phyloP scores from a whole-genome alignment of 2,329 filamentous ascomycete genomes.

The Passalora sequoiae region DNA sequence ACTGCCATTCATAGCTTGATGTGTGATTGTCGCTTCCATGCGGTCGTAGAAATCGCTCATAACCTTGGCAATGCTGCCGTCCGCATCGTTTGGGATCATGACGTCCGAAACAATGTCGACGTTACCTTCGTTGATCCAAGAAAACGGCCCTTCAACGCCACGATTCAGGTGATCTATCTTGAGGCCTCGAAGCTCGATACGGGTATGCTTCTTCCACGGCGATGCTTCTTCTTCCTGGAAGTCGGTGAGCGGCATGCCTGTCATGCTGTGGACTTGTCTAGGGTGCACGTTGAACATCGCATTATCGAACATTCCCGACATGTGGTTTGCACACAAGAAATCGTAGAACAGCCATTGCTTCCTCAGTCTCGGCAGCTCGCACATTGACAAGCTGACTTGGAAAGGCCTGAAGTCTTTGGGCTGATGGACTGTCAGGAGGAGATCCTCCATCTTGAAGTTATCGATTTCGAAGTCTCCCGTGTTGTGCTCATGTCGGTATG shows the following conservation, averaged over 20 bases:
- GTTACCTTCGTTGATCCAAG: constrained; percentile 96
- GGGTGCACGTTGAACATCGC: constrained; percentile 97
- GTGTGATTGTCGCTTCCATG: constrained; percentile 81
- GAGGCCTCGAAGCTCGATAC: constrained; percentile 84
- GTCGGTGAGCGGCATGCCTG: constrained; percentile 57
- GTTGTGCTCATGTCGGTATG: constrained; percentile 79
- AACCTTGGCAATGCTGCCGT: constrained; percentile 86
- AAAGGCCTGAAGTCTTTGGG: constrained; percentile 89
- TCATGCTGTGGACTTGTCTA: constrained; percentile 76
- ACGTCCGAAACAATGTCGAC: constrained; percentile 95
- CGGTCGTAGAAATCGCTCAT: constrained; percentile 97
- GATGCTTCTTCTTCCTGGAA: constrained; percentile 58
- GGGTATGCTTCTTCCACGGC: constrained; percentile 92
- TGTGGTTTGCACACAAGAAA: constrained; percentile 88
- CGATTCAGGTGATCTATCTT: constrained; percentile 95
- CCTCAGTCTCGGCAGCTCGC: constrained; percentile 83
- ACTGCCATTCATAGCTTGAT: constrained; percentile 16
- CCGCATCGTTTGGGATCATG: constrained; percentile 83
- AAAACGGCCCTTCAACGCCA: constrained; percentile 87
- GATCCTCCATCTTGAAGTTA: constrained; percentile 90
- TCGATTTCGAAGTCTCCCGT: constrained; percentile 97
- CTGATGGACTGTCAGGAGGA: constrained; percentile 87
- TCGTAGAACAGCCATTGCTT: constrained; percentile 99
- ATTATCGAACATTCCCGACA: constrained; percentile 91
- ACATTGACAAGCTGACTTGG: constrained; percentile 90